Base-by-base conservation (phyloP, 108 stramenopile species). In the Conticribra guillardii region DNA sequence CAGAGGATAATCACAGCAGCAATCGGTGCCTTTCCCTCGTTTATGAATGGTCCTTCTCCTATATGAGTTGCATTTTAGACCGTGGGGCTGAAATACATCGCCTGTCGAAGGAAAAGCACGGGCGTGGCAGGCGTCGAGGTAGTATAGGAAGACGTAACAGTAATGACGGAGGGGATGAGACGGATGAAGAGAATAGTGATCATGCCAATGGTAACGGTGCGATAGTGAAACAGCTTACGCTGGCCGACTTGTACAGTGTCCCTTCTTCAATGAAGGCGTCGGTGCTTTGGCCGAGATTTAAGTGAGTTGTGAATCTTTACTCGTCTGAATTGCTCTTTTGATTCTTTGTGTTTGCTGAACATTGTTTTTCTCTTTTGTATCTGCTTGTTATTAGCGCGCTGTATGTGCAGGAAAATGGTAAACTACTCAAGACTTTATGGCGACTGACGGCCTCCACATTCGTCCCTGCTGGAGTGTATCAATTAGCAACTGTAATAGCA, bases 401-500 rank as follows among this genome's bases (percentile, higher is more conserved):
- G 19, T 34, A 29, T 66, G 48, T 44, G 5, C 30, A 15, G 21
- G 1, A 58, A 1, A 54, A 46, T 45, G 44, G 53, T 3, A 54
- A 63, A 24, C 22, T 71, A 0, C 4, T 55, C 15, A 48, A 32
- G 15, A 79, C 84, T 1, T 64, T 96, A 28, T 96, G 84, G 84
- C 48, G 69, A 0, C 50, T 92, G 34, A 76, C 83, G 22, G 34
- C 55, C 1, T 82, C 83, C 0, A 79, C 71, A 9, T 92, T 85
- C 67, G 15, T 85, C n/a, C 87, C 85, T 21, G 91, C 93, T 2
- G 93, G 87, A 23, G 57, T 85, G 26, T 93, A 71, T 57, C 82
- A 95, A 68, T 58, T 93, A 23, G 28, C 89, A 5, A 80, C 85
- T 2, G 86, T 89, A n/a, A 2, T 90, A 0, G 84, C 81, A 57